Conservation (phyloP, 1,284 basidiomycete species). For the Pholiota adiposa region DNA sequence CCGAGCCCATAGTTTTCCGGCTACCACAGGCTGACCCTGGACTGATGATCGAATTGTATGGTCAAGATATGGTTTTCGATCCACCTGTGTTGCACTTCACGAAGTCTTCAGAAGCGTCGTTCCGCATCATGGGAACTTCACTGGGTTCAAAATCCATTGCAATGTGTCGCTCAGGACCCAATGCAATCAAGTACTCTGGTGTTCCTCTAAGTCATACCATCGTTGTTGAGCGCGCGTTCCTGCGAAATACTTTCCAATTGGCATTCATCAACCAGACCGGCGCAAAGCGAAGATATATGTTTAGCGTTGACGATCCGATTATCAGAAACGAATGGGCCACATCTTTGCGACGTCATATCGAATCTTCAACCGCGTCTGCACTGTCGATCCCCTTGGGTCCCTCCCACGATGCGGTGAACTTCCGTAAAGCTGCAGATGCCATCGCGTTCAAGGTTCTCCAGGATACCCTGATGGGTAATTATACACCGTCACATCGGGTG, state of each 20-base stretch:
- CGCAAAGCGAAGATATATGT: conserved; percentile 86
- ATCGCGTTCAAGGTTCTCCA: conserved; percentile 83
- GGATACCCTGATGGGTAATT: conserved; percentile 68
- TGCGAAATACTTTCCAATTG: conserved; percentile 92
- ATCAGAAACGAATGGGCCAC: conserved; percentile 77
- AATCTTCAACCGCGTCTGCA: conserved; percentile 42
- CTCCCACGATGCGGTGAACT: conserved; percentile 44
- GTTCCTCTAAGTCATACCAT: conserved; percentile 79
- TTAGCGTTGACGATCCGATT: conserved; percentile 82
- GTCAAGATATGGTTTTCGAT: conserved; percentile 86
- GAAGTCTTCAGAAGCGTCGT: conserved; percentile 78
- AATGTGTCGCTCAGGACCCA: conserved; percentile 79
- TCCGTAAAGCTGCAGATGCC: conserved; percentile 67
- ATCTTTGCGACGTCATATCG: conserved; percentile 72
- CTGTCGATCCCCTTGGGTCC: conserved; percentile 33
- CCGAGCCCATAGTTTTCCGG: conserved; percentile 82
- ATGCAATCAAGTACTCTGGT: conserved; percentile 80
- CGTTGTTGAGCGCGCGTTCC: conserved; percentile 87
- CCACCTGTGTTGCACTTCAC: conserved; percentile 81
- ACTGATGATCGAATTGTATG: conserved; percentile 81
- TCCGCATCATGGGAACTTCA: conserved; percentile 82
- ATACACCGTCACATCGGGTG: conserved; percentile 6
- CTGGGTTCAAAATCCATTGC: conserved; percentile 84
- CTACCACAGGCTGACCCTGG: conserved; percentile 82
- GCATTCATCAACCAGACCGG: conserved; percentile 78